These are phyloP conservation scores for Fusarium sp. DNA, from an alignment of 2,329 filamentous ascomycete genomes.

Conservation along the genomic window DNA sequence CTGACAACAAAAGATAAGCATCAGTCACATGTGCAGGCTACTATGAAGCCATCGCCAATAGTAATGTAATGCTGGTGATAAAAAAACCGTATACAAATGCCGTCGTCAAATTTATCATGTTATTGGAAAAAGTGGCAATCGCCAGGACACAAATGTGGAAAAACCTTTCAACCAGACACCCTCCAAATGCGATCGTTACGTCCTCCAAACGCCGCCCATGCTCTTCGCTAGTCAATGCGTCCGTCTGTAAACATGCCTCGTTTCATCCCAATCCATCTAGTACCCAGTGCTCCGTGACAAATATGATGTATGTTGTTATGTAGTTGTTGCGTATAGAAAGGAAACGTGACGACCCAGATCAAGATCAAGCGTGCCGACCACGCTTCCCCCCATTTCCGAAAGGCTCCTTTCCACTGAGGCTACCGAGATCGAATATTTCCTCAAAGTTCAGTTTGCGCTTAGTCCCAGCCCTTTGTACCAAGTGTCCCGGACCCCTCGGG, in stretches of 20 bases:
- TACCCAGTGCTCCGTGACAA: conserved; percentile 43
- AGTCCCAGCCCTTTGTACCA: conserved; percentile 75
- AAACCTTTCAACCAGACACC: conserved; percentile 42
- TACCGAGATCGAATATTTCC: conserved; percentile 78
- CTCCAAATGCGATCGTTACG: conserved; percentile 49
- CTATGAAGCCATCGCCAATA: background rate
- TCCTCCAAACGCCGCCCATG: conserved; percentile 56
- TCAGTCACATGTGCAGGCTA: background rate
- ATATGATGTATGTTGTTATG: conserved; percentile 23
- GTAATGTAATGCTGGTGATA: background rate
- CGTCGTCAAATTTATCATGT: conserved; percentile 34
- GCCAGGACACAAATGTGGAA: conserved; percentile 33
- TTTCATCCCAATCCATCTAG: conserved; percentile 49
- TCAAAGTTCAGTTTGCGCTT: conserved; percentile 81
- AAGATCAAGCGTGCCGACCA: conserved; percentile 59
- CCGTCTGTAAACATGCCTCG: conserved; percentile 52
- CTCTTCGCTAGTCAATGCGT: conserved; percentile 55
- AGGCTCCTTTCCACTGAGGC: conserved; percentile 72
- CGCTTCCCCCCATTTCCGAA: conserved; percentile 65
- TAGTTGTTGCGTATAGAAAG: conserved; percentile 17
- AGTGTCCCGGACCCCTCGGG: conserved; percentile 54
- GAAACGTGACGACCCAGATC: background rate
- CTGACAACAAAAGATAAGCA: background rate
- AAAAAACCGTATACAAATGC: background rate
- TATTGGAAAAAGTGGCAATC: conserved; percentile 36